phyloP scores from a whole-genome alignment of 1,284 basidiomycete genomes.

The Leucoagaricus sp. region DNA sequence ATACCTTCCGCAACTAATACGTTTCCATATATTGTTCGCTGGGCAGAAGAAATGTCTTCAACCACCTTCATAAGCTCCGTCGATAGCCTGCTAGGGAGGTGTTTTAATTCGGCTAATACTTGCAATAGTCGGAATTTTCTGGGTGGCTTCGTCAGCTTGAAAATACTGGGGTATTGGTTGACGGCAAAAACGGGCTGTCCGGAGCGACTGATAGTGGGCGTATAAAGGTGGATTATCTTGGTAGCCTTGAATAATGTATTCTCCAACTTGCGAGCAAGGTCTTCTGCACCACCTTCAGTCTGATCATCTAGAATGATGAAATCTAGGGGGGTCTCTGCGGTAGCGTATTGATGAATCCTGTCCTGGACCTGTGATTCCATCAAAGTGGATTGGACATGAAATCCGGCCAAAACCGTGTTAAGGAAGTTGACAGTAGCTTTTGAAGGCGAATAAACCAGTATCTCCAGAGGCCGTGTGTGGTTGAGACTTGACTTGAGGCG shows the following conservation, averaged over 20 bases:
- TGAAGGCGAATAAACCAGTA: slow-evolving; percentile 63
- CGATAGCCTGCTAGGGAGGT: slow-evolving; percentile 47
- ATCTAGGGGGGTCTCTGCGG: slow-evolving; percentile 44
- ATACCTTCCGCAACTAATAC: slow-evolving; percentile 70
- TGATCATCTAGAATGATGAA: slow-evolving; percentile 70
- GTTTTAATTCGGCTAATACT: slow-evolving; percentile 58
- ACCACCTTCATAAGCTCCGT: slow-evolving; percentile 40
- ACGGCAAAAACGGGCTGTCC: slow-evolving; percentile 51
- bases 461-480: slow-evolving; percentile 44
- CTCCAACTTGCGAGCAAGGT: slow-evolving; percentile 49
- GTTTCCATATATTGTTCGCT: slow-evolving; percentile 61
- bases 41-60: slow-evolving; percentile 46
- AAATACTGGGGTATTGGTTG: slow-evolving; percentile 53
- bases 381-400: slow-evolving; percentile 36
- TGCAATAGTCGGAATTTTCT: slow-evolving; percentile 60
- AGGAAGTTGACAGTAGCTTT: slow-evolving; percentile 56
- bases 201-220: slow-evolving; percentile 59
- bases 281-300: slow-evolving; percentile 55
- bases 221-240: slow-evolving; percentile 70
- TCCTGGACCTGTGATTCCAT: neutral
- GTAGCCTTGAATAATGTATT: slow-evolving; percentile 49
- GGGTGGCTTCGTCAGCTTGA: slow-evolving; percentile 71
- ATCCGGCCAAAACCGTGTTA: slow-evolving; percentile 56
- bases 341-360: slow-evolving; percentile 12
- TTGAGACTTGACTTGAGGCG: slow-evolving; percentile 45